Conservation (phyloP, 179 eudicot species). For the Silene coronaria region DNA sequence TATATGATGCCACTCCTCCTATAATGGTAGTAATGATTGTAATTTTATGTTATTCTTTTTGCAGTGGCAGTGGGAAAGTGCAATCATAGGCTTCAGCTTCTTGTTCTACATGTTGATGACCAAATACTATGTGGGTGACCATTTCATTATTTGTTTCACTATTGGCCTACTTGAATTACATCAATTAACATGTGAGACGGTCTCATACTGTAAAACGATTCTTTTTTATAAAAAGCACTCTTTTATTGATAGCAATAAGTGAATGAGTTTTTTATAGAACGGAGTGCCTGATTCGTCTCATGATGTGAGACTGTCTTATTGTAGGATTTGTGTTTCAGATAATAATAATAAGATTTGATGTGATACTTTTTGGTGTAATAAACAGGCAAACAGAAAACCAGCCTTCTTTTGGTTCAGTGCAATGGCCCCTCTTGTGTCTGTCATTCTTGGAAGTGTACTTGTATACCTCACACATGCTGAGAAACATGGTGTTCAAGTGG, state of each 20-base stretch:
- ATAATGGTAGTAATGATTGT: background rate
- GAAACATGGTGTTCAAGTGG: conserved; percentile 86
- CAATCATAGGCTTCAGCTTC: conserved; percentile 65
- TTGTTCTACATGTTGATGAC: conserved; percentile 70
- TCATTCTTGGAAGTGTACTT: conserved; percentile 63
- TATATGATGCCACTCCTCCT: too few species aligned
- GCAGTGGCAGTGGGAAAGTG: conserved; percentile 99
- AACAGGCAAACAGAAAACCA: conserved; percentile 67
- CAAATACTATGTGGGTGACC: conserved; percentile 57
- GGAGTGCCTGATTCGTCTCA: too few species aligned
- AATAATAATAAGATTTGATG: background rate
- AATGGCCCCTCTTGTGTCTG: conserved; percentile 77
- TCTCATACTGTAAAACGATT: too few species aligned
- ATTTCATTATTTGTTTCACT: background rate
- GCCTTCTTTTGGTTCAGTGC: conserved; percentile 80
- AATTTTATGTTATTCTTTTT: background rate
- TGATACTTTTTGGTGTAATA: background rate
- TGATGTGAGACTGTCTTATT: too few species aligned
- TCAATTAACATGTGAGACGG: too few species aligned
- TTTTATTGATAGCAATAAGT: too few species aligned
- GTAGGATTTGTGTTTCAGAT: too few species aligned
- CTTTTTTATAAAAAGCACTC: too few species aligned
- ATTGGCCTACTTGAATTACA: background rate
- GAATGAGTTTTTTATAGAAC: too few species aligned
- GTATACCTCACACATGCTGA: conserved; percentile 94